Evolutionary conservation across 2,329 filamentous ascomycete genomes (phyloP), one percentile per base, ranked within the genome.

Genomic region (Ceratocystis harringtonii): DNA sequence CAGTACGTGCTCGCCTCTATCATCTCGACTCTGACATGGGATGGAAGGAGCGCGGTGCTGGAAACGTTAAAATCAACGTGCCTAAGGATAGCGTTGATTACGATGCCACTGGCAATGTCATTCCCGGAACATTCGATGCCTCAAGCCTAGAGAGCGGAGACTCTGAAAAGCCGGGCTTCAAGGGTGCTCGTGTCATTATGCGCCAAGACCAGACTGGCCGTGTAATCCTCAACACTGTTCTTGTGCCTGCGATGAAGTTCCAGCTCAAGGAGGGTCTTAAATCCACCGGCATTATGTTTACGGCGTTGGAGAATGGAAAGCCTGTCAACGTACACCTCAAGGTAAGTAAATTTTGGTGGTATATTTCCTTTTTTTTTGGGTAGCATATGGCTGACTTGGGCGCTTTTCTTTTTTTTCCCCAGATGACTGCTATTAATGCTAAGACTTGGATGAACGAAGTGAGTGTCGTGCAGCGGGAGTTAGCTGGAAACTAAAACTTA

Each of bases 21-120:
- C 82, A 87, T 66, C 88, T 94, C 71, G 84, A 88, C 69, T 84
- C 84, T 69, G 79, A 80, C 44, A 81, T 82, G 65, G 85, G 85
- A 60, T 97, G 92, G 92, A 92, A 92, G 74, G 92, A 97, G 76
- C 85, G 92, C 63, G 92, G 92, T 12, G 81, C 86, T 3, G 92
- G 92, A 57, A 87, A 87, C 70, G 79, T 96, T 70, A 94, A 94
- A 76, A 81, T 96, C 73, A 96, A 96, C 71, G 85, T 87, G 15
- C 83, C 83, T 2, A 79, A 82, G 69, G 74, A 76, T 36, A 83
- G 79, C 66, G 78, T 83, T 4, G 78, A 81, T 28, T 79, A 82
- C 50, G 80, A 85, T 67, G 79, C 84, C 12, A 75, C 75, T 19
- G 80, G 78, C 3, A 71, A 72, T 8, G 73, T 78, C n/a, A 74